phyloP scores from a whole-genome alignment of 768 basidiomycete genomes.

The Tephrocybe sp. region DNA sequence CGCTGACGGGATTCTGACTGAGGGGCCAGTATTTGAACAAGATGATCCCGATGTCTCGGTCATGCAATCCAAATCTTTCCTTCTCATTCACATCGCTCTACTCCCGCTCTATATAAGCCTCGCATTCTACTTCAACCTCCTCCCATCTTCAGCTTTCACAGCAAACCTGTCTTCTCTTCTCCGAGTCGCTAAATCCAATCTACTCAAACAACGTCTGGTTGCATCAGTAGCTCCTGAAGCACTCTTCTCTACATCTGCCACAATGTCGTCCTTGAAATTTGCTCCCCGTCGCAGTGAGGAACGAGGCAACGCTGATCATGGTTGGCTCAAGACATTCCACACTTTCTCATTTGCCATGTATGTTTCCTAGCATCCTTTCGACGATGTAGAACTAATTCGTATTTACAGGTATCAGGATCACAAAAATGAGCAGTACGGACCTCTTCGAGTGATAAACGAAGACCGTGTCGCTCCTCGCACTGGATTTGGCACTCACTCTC shows the following conservation, averaged over 20 bases:
- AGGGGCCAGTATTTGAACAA: constrained; percentile 11
- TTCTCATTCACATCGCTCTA: constrained; percentile 37
- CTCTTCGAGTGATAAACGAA: constrained; percentile 90
- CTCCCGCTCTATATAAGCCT: constrained; percentile 42
- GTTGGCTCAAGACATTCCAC: constrained; percentile 87
- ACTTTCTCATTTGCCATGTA: constrained; percentile 78
- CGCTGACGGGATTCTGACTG: constrained; percentile 11
- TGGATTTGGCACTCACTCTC: constrained; percentile 86
- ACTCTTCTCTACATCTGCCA: constrained; percentile 12
- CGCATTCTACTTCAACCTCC: constrained; percentile 32
- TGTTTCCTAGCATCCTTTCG: constrained; percentile 23
- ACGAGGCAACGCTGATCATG: constrained; percentile 76
- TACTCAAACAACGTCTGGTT: constrained; percentile 26
- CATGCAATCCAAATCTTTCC: constrained; percentile 35
- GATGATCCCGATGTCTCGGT: constrained; percentile 21
- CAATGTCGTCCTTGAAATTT: constrained; percentile 38
- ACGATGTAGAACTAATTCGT: background rate
- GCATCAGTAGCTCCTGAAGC: constrained; percentile 10
- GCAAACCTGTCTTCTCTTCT: constrained; percentile 39
- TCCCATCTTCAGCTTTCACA: constrained; percentile 23
- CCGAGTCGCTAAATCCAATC: constrained; percentile 34
- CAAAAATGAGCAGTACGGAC: constrained; percentile 61
- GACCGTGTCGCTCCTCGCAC: constrained; percentile 75
- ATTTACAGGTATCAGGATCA: constrained; percentile 57
- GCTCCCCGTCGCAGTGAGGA: constrained; percentile 57